phyloP scores from a whole-genome alignment of 495 filamentous ascomycete genomes.

The Apodospora peruviana region DNA sequence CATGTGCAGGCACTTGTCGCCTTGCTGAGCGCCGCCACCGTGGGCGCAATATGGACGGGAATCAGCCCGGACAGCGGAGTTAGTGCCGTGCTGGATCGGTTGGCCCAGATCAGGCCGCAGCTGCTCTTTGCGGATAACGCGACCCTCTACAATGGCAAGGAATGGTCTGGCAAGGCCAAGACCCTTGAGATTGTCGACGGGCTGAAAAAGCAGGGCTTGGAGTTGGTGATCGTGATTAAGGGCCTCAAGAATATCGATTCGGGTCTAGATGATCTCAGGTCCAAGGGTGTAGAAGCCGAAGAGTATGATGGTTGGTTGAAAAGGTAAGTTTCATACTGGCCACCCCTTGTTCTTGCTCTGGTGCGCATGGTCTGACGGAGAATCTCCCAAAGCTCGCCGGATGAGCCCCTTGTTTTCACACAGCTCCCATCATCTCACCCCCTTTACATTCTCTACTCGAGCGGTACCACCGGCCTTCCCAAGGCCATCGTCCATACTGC shows the following conservation, averaged over 20 bases:
- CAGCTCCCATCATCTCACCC: conserved; percentile 78
- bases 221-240: conserved; percentile 65
- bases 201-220: conserved; percentile 53
- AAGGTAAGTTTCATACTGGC: no score
- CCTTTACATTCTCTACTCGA: conserved; percentile 83
- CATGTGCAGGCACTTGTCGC: conserved; percentile 79
- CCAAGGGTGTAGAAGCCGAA: conserved; percentile 43
- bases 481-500: conserved; percentile 92
- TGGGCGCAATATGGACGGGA: conserved; percentile 88
- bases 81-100: conserved; percentile 67
- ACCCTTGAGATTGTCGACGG: conserved; percentile 61
- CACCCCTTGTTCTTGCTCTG: neutral
- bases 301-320: conserved; percentile 33
- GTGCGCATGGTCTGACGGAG: neutral
- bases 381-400: conserved; percentile 21
- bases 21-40: conserved; percentile 71
- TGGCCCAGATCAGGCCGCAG: conserved; percentile 74
- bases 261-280: conserved; percentile 41
- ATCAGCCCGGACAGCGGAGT: conserved; percentile 80
- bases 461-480: conserved; percentile 82
- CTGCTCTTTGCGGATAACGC: conserved; percentile 82
- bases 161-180: conserved; percentile 67
- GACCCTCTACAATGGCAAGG: conserved; percentile 81
- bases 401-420: conserved; percentile 56
- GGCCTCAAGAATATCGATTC: conserved; percentile 47